Evolutionary conservation across 176 grass and related monocot genomes (phyloP).

Genomic region (Typha latifolia): DNA sequence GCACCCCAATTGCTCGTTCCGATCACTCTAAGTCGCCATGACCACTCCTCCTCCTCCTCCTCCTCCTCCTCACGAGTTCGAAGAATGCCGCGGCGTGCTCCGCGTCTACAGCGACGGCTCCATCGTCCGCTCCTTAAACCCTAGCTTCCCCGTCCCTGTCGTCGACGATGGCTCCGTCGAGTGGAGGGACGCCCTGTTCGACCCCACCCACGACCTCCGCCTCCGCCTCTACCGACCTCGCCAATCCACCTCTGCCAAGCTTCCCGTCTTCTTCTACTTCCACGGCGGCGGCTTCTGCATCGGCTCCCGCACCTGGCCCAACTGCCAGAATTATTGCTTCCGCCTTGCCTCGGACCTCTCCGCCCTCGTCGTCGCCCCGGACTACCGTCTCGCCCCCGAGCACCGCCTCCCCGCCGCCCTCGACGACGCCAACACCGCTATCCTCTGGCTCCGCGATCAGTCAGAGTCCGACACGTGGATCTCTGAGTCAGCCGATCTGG

Average conservation of each 20-base stretch:
- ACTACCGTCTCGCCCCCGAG: constrained; percentile 79
- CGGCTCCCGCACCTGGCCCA: constrained; percentile 73
- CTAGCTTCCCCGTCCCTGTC: constrained; percentile 41
- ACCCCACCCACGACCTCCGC: constrained; percentile 21
- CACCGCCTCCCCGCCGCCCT: constrained; percentile 59
- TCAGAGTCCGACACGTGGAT: constrained; percentile 36
- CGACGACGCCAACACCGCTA: constrained; percentile 38
- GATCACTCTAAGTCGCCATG: too few relatives aligned
- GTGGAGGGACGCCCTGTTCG: constrained; percentile 56
- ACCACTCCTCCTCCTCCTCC: too few relatives aligned
- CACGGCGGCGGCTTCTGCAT: constrained; percentile 81
- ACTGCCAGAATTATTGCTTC: constrained; percentile 85
- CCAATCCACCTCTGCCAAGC: neutral
- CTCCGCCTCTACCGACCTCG: constrained; percentile 46
- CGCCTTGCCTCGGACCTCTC: constrained; percentile 51
- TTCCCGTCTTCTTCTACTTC: constrained; percentile 74
- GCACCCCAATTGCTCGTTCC: too few relatives aligned
- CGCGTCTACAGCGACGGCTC: constrained; percentile 51
- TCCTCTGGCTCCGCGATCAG: neutral
- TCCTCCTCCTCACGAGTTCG: constrained; percentile 19
- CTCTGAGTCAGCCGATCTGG: constrained; percentile 38
- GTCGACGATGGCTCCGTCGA: constrained; percentile 51
- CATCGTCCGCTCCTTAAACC: constrained; percentile 25
- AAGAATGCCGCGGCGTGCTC: constrained; percentile 65
- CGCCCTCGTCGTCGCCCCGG: constrained; percentile 68